Conservation (phyloP, 257 asterid genomes). For the Solanum pinnatisectum region DNA sequence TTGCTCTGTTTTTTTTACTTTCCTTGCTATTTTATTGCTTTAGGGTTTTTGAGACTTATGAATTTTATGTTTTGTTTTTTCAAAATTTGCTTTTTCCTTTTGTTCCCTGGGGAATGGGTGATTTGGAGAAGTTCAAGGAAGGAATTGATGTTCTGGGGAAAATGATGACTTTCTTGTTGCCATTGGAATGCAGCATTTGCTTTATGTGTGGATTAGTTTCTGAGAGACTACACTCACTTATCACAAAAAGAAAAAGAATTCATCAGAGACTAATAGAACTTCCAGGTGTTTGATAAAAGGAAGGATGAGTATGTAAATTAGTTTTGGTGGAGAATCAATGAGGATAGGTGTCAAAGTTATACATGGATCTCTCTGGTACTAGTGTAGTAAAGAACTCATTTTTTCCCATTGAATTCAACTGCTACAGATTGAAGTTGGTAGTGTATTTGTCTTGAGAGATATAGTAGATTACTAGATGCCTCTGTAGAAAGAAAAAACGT, state of each 20-base stretch:
- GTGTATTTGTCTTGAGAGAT: neutral
- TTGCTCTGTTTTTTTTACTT: neutral
- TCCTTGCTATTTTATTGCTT: neutral
- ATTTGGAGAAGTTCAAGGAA: neutral
- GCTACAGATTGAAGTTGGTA: neutral
- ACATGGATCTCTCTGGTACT: neutral
- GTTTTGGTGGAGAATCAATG: neutral
- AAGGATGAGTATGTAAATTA: neutral
- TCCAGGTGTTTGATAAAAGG: neutral
- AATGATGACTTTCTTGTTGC: neutral
- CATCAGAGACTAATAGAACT: neutral
- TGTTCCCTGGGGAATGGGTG: neutral
- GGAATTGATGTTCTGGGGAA: neutral
- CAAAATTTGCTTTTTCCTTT: neutral
- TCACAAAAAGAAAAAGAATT: neutral
- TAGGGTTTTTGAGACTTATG: neutral
- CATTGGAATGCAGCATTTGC: neutral
- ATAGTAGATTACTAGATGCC: neutral
- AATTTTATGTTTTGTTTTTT: neutral
- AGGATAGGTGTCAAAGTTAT: neutral
- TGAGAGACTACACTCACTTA: neutral
- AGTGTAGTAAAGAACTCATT: neutral
- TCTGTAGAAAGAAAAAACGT: neutral
- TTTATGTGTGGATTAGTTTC: neutral
- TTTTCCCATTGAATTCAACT: neutral